Percentiles rank a stretch among this genome's conserved stretches.
These are phyloP conservation scores for Xylariaceae sp. DNA, from an alignment of 2,329 filamentous ascomycete genomes.

Conservation along the genomic window DNA sequence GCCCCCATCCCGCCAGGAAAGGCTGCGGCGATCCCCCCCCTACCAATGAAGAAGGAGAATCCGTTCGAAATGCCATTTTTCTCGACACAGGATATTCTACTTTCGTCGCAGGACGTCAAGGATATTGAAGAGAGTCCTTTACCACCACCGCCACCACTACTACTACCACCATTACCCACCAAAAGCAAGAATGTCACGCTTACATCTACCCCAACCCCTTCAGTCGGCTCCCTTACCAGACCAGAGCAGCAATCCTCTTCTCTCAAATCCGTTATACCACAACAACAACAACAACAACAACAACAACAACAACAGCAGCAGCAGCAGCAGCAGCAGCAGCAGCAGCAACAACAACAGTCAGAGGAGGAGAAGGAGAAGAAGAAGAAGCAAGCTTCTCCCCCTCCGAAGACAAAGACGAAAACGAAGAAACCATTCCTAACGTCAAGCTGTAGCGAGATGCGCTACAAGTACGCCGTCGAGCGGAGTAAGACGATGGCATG, in stretches of 20 bases:
- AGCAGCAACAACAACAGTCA: no score
- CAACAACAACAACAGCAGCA: no score
- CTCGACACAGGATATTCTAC: slow-evolving; percentile 41
- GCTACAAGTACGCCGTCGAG: slow-evolving; percentile 29
- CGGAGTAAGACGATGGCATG: slow-evolving; percentile 30
- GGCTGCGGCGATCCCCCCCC: neutral
- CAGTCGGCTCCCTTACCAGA: no score
- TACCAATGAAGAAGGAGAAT: slow-evolving; percentile 4
- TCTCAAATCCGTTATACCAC: no score
- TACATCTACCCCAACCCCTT: no score
- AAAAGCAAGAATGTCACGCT: no score
- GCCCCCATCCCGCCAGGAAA: no score
- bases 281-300: no score
- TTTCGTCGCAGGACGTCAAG: slow-evolving; percentile 44
- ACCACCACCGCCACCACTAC: slow-evolving; percentile 12
- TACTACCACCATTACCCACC: slow-evolving; percentile 5
- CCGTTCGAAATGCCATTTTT: slow-evolving; percentile 32
- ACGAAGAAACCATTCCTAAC: slow-evolving; percentile 30
- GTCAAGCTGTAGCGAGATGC: slow-evolving; percentile 27
- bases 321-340: no score
- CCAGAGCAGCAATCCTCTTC: no score
- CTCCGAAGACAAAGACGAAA: no score
- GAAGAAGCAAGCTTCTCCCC: slow-evolving; percentile 17
- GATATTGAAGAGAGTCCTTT: slow-evolving; percentile 35
- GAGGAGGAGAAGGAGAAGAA: no score